A percentile compares a stretch with the other conserved stretches of the same genome.
Conservation (phyloP, 306 rosid species). For the Pterocarpus santalinus region DNA sequence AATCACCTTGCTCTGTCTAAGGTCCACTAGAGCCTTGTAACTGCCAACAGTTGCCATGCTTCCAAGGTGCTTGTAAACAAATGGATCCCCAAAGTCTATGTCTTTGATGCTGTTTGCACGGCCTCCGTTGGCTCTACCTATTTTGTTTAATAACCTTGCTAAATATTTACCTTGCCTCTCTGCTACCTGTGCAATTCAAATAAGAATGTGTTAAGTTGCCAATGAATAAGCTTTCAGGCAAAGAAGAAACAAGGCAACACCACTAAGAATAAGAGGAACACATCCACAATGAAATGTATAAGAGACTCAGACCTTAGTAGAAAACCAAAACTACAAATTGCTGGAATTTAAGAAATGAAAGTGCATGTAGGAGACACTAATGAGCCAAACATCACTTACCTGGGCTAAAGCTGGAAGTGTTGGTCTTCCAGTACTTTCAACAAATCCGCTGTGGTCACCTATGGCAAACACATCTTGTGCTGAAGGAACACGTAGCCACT, state of each 20-base stretch:
- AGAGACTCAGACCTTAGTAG: too few relatives aligned
- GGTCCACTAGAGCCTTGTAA: constrained; percentile 97
- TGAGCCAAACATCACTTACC: constrained; percentile 53
- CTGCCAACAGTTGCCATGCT: constrained; percentile 97
- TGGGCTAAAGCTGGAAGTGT: constrained; percentile 95
- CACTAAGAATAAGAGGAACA: constrained; percentile 21
- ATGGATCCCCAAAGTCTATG: constrained; percentile 65
- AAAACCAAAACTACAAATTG: too few relatives aligned
- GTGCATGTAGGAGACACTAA: background rate
- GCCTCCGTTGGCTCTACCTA: constrained; percentile 79
- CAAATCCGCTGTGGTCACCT: constrained; percentile 94
- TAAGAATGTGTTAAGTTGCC: constrained; percentile 12
- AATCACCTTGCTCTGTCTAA: constrained; percentile 88
- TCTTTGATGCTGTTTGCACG: constrained; percentile 66
- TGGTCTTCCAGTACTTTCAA: constrained; percentile 90
- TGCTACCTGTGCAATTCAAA: constrained; percentile 73
- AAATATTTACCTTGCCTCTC: constrained; percentile 95
- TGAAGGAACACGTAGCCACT: constrained; percentile 89
- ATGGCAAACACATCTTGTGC: constrained; percentile 81
- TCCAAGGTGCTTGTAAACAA: constrained; percentile 92
- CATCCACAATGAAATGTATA: constrained; percentile 23
- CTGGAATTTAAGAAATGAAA: too few relatives aligned
- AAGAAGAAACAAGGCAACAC: constrained; percentile 12
- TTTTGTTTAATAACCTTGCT: constrained; percentile 68
- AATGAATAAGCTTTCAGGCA: constrained; percentile 1